Conservation (phyloP, 2,329 filamentous ascomycete species). For the Biscogniauxia sp. region DNA sequence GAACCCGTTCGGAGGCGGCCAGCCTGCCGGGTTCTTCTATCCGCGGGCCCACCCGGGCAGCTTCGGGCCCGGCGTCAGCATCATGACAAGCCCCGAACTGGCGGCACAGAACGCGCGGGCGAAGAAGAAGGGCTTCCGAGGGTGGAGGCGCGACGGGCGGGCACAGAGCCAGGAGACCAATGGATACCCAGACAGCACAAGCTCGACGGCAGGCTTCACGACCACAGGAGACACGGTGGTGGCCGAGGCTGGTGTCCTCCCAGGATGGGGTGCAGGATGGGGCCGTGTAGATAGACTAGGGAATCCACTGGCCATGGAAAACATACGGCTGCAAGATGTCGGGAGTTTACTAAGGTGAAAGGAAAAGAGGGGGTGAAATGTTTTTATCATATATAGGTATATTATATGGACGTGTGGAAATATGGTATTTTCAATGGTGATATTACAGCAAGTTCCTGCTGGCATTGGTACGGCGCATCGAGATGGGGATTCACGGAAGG, state of each 20-base stretch:
- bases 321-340: slow-evolving; percentile 38
- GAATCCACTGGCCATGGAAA: slow-evolving; percentile 28
- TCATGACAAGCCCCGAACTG: slow-evolving; percentile 44
- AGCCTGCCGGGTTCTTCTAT: slow-evolving; percentile 50
- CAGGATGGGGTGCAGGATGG: slow-evolving; percentile 41
- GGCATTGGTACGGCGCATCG: neutral
- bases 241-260: slow-evolving; percentile 26
- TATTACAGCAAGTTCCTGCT: neutral
- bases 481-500: neutral
- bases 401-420: slow-evolving; percentile 5
- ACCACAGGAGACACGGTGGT: slow-evolving; percentile 14
- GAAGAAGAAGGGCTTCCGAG: slow-evolving; percentile 19
- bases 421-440: neutral
- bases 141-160: slow-evolving; percentile 16
- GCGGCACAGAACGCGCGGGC: slow-evolving; percentile 23
- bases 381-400: slow-evolving; percentile 5
- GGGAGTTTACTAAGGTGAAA: slow-evolving; percentile 32
- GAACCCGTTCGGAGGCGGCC: slow-evolving; percentile 50
- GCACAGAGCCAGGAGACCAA: neutral
- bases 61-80: slow-evolving; percentile 34
- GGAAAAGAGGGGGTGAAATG: neutral
- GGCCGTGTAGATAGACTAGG: slow-evolving; percentile 37
- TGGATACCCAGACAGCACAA: slow-evolving; percentile 21
- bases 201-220: slow-evolving; percentile 26
- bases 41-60: slow-evolving; percentile 31